Percentiles rank a stretch among this genome's conserved stretches.
Conservation (phyloP, 1,284 basidiomycete species). For the Mycosarcoma maydis region DNA sequence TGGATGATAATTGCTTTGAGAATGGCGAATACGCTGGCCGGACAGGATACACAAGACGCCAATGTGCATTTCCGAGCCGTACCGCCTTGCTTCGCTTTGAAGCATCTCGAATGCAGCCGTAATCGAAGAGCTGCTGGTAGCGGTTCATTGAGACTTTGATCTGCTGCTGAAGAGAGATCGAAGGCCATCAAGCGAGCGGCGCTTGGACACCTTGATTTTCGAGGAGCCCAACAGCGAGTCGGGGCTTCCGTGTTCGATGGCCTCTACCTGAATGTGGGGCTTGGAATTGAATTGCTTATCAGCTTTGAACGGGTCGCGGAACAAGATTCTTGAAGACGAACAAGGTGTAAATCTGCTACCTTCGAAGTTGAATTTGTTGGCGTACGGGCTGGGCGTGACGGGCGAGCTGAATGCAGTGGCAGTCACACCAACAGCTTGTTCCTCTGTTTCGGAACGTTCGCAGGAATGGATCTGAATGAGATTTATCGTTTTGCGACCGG, state of each 20-base stretch:
- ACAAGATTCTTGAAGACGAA: constrained; percentile 8
- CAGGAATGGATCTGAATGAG: constrained; percentile 15
- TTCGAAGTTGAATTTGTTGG: neutral
- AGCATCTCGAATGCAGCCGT: no score
- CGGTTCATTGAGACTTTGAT: constrained; percentile 18
- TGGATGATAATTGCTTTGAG: no score
- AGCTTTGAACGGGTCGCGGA: constrained; percentile 26
- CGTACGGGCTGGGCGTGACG: neutral
- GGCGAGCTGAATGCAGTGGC: neutral
- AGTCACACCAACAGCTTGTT: constrained; percentile 1
- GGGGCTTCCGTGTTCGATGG: constrained; percentile 18
- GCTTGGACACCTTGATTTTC: constrained; percentile 7
- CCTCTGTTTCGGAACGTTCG: neutral
- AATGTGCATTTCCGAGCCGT: no score
- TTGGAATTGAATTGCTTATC: neutral
- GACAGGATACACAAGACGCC: no score
- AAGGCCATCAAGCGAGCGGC: constrained; percentile 20
- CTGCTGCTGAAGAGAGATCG: constrained; percentile 22
- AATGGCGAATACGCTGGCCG: no score
- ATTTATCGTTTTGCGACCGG: constrained; percentile 3
- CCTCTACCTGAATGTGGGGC: constrained; percentile 8
- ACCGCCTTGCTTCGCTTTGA: no score
- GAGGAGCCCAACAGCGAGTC: constrained; percentile 7
- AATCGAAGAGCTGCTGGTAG: no score
- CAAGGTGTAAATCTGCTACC: neutral